Percentiles rank a stretch among this genome's conserved stretches.
These are phyloP conservation scores for Solanum virginianum DNA, from an alignment of 257 asterid genomes.

Conservation along the genomic window DNA sequence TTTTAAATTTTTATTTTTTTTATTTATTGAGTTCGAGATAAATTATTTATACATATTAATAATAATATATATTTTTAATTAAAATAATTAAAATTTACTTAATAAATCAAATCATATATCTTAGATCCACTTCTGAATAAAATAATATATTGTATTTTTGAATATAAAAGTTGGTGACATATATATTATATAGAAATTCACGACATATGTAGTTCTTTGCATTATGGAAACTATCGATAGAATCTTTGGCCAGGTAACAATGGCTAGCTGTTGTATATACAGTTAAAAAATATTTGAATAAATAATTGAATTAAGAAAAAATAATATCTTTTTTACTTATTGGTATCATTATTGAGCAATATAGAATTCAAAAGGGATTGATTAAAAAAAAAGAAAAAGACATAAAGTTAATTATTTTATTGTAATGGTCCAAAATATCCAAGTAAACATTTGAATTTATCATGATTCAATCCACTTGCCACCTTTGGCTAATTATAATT, in stretches of 20 bases:
- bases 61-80: neutral
- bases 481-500: neutral
- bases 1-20: too few species aligned
- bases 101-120: neutral
- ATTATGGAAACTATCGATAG: neutral
- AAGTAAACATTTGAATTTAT: neutral
- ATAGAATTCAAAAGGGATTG: neutral
- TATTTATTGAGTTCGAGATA: neutral
- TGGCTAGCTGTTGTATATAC: neutral
- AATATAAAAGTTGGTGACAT: neutral
- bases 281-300: neutral
- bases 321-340: neutral
- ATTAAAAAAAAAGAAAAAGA: neutral
- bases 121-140: accelerated
- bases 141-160: neutral
- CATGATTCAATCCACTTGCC: neutral
- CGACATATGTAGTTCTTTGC: neutral
- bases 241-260: neutral
- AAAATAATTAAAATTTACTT: neutral
- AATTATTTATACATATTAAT: too few species aligned
- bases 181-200: neutral
- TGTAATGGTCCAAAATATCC: neutral
- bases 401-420: neutral
- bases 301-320: neutral
- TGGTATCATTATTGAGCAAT: neutral